These are phyloP conservation scores for Podosphaera leucotricha DNA, from an alignment of 2,329 filamentous ascomycete genomes.

Conservation along the genomic window DNA sequence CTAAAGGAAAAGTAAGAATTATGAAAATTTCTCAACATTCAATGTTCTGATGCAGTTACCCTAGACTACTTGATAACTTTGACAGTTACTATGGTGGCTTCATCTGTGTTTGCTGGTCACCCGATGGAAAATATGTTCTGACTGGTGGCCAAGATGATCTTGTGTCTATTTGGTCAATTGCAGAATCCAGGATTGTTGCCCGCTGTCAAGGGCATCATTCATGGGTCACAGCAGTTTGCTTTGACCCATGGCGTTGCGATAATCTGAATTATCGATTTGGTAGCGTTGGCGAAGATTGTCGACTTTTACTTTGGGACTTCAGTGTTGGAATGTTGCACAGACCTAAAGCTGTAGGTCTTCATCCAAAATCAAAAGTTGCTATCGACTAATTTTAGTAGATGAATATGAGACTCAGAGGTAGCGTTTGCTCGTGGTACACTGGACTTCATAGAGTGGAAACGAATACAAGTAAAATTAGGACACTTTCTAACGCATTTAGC, in stretches of 20 bases:
- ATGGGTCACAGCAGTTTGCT: slow-evolving; percentile 82
- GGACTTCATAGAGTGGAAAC: slow-evolving; percentile 33
- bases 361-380: slow-evolving; percentile 1
- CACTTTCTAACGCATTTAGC: slow-evolving; percentile 41
- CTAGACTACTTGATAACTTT: slow-evolving; percentile 63
- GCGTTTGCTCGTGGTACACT: slow-evolving; percentile 25
- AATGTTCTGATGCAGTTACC: slow-evolving; percentile 4
- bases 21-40: neutral
- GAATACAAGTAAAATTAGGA: slow-evolving; percentile 35
- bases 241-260: slow-evolving; percentile 93
- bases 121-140: slow-evolving; percentile 84
- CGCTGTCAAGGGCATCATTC: slow-evolving; percentile 88
- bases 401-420: slow-evolving; percentile 29
- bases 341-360: slow-evolving; percentile 49
- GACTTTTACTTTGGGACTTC: slow-evolving; percentile 88
- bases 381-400: slow-evolving; percentile 16
- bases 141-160: slow-evolving; percentile 92
- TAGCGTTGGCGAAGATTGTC: slow-evolving; percentile 82
- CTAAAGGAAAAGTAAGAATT: slow-evolving; percentile 58
- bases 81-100: slow-evolving; percentile 85
- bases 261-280: slow-evolving; percentile 89
- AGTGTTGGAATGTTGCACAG: slow-evolving; percentile 88
- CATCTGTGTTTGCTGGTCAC: slow-evolving; percentile 80
- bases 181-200: slow-evolving; percentile 64
- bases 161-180: slow-evolving; percentile 83